These are phyloP conservation scores for Alternaria angustiovoidea DNA, from an alignment of 2,329 filamentous ascomycete species.

Conservation along the genomic window DNA sequence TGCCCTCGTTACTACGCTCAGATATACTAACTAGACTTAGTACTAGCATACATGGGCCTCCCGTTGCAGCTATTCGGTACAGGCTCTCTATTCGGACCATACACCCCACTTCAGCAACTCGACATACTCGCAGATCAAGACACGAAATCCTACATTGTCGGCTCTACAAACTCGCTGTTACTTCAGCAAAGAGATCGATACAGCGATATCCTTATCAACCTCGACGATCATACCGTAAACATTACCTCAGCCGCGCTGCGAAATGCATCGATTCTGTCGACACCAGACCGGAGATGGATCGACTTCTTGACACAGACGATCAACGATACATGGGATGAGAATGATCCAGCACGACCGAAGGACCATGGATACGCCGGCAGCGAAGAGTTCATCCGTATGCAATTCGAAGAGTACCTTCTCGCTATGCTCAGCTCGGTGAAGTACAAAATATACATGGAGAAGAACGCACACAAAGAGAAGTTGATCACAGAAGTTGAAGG, in stretches of 20 bases:
- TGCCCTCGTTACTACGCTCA: not conserved
- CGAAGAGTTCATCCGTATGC: conserved; percentile 95
- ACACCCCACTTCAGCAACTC: conserved; percentile 94
- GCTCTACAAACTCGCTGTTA: conserved; percentile 93
- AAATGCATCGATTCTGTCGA: conserved; percentile 77
- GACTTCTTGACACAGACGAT: conserved; percentile 93
- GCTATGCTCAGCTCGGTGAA: conserved; percentile 88
- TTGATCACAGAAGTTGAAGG: conserved; percentile 73
- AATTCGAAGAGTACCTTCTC: conserved; percentile 96
- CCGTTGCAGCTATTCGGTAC: conserved; percentile 96
- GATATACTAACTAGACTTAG: conserved; percentile 48
- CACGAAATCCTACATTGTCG: conserved; percentile 97
- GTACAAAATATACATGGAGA: conserved; percentile 69
- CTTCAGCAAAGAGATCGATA: conserved; percentile 95
- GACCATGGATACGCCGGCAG: conserved; percentile 94
- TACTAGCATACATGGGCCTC: conserved; percentile 92
- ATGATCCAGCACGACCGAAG: conserved; percentile 87
- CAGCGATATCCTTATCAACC: conserved; percentile 94
- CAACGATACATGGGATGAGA: conserved; percentile 94
- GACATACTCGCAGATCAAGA: conserved; percentile 92
- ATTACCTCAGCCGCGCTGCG: conserved; percentile 83
- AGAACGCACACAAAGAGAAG: conserved; percentile 62
- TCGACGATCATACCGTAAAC: conserved; percentile 87
- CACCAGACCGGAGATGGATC: conserved; percentile 93
- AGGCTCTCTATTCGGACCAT: conserved; percentile 94